Evolutionary conservation across 768 basidiomycete species (phyloP), one percentile per base, ranked within the genome.

Genomic region (Tylopilus balloui): DNA sequence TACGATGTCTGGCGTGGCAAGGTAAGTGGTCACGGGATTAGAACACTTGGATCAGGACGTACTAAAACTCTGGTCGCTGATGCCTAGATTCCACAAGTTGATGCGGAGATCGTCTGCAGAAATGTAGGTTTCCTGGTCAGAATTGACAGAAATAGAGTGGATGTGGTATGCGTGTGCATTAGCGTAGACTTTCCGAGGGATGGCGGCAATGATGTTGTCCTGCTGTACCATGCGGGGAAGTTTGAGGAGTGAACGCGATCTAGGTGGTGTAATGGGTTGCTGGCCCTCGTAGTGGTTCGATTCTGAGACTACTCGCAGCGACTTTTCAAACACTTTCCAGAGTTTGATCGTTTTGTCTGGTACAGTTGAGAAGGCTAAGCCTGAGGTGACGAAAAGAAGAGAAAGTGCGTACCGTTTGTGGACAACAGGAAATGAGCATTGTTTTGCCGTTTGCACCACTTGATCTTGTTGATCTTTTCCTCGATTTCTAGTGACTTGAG

Each of bases 391-490:
- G 24, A 36, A 15, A 29, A 19, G 23, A 38, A 31, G 34, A 45
- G 42, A 39, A 19, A 41, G 20, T 4, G 27, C 78, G 52, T 53
- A 95, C 96, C 96, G 62, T 99, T 99, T 25, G 96, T 98, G 50
- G 93, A 95, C 44, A 99, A 71, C 48, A 99, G 73, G 71, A 99
- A 98, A 71, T 99, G 96, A 38, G 96, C 94, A 39, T 89, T 79
- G 68, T 98, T 98, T 73, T 96, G 93, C 56, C 96, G 82, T 76
- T 86, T 93, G 78, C 94, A 97, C 96, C 96, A 99, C 69, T 93
- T 92, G 81, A 99, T 99, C 83, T 96, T 91, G 78, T 99, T 99
- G 78, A 99, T 99, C 86, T 99, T 99, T 80, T 99, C 96, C 73
- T 99, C 96, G 71, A 99, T 99, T 79, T 99, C 96, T 59, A 99